phyloP scores from a whole-genome alignment of 2,329 filamentous ascomycete species.

The Pseudofabraea citricarpa region DNA sequence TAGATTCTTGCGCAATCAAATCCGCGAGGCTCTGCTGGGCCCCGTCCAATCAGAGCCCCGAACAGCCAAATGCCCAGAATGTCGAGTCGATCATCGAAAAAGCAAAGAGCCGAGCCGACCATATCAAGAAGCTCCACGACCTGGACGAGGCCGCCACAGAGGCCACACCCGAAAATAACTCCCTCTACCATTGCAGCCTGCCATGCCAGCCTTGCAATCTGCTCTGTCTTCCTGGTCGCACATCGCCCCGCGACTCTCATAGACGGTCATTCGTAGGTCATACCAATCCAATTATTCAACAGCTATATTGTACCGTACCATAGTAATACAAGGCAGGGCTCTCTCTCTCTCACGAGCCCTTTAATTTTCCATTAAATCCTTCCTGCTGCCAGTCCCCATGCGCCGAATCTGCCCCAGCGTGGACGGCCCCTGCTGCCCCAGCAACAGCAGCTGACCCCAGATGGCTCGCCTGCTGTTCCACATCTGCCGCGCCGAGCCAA shows the following conservation, averaged over 20 bases:
- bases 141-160: not conserved
- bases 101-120: not conserved
- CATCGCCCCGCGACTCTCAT: not conserved
- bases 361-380: slow-evolving; percentile 20
- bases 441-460: slow-evolving; percentile 36
- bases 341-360: slow-evolving; percentile 15
- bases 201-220: not conserved
- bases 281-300: slow-evolving; percentile 3
- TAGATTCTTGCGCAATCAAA: slow-evolving; percentile 1
- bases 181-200: not conserved
- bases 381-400: slow-evolving; percentile 61
- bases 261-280: not conserved
- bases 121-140: not conserved
- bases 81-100: not conserved
- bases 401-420: slow-evolving; percentile 27
- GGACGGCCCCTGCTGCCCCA: slow-evolving; percentile 32
- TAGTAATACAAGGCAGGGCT: slow-evolving; percentile 24
- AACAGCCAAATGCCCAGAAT: not conserved
- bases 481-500: slow-evolving; percentile 69
- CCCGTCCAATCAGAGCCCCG: not conserved
- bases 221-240: not conserved
- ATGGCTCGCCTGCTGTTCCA: slow-evolving; percentile 40
- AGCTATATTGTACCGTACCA: slow-evolving; percentile 20
- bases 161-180: not conserved
- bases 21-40: not conserved